A percentile compares a stretch with the other conserved stretches of the same genome.
These are phyloP conservation scores for Bigelowiella natans DNA, from an alignment of 78 protist species.

Conservation along the genomic window DNA sequence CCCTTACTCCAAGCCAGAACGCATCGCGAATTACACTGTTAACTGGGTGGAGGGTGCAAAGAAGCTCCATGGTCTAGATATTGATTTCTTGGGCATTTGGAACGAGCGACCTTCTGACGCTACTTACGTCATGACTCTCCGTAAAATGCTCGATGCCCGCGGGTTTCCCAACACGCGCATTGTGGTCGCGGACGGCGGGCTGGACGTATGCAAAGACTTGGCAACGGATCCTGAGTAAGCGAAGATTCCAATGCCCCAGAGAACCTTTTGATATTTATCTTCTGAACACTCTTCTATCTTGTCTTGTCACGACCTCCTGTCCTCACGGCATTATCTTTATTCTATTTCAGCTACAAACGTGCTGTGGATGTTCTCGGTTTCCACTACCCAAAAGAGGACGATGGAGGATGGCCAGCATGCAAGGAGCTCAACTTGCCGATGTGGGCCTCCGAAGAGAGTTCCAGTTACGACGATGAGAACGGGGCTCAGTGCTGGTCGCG, in stretches of 20 bases:
- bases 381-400: too few species aligned
- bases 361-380: too few species aligned
- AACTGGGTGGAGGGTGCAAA: not conserved
- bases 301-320: too few species aligned
- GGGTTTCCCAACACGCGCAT: conserved; percentile 17
- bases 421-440: not conserved
- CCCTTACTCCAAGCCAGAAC: not conserved
- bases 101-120: conserved; percentile 17
- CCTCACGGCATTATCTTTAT: too few species aligned
- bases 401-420: not conserved
- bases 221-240: not conserved
- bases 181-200: conserved; percentile 21
- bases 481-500: conserved; percentile 33
- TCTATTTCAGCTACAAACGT: too few species aligned
- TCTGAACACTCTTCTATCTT: too few species aligned
- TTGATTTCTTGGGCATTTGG: conserved; percentile 24
- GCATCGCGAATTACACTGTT: not conserved
- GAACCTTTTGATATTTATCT: too few species aligned
- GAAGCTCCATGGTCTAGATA: not conserved
- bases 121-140: not conserved
- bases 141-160: not conserved
- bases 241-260: too few species aligned
- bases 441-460: conserved; percentile 25
- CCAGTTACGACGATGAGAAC: conserved; percentile 14
- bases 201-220: not conserved